Evolutionary conservation across 306 rosid species (phyloP).

Genomic region (Clitoria ternatea): DNA sequence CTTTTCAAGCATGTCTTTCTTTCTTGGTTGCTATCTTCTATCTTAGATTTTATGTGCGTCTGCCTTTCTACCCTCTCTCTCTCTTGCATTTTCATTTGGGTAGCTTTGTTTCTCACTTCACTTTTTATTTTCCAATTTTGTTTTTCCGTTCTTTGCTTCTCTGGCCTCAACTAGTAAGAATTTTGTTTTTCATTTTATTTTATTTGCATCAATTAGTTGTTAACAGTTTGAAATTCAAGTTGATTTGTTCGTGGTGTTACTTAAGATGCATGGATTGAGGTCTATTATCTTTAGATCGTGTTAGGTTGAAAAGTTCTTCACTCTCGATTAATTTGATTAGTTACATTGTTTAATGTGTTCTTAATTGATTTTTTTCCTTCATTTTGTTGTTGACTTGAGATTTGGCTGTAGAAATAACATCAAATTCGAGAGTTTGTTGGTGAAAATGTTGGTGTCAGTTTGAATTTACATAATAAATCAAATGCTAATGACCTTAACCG

Average conservation of each 20-base stretch:
- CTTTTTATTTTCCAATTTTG: too few species aligned
- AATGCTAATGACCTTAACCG: constrained; percentile 35
- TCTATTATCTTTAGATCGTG: constrained; percentile 2
- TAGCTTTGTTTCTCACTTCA: too few species aligned
- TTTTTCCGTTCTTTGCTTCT: too few species aligned
- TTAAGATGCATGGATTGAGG: constrained; percentile 15
- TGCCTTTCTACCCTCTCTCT: too few species aligned
- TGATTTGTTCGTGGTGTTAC: constrained; percentile 11
- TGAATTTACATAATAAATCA: constrained; percentile 32
- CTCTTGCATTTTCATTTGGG: too few species aligned
- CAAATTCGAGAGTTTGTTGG: constrained; percentile 35
- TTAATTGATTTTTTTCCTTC: neutral
- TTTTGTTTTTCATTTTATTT: too few species aligned
- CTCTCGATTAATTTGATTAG: neutral
- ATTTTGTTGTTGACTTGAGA: neutral
- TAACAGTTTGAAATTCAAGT: constrained; percentile 20
- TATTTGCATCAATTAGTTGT: neutral
- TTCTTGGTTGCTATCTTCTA: too few species aligned
- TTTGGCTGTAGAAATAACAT: constrained; percentile 40
- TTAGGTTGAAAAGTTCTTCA: constrained; percentile 4
- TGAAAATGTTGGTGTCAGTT: constrained; percentile 29
- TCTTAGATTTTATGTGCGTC: too few species aligned
- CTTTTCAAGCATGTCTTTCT: too few species aligned
- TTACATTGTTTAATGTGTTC: constrained; percentile 2
- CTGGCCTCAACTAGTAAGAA: too few species aligned